These are phyloP conservation scores for Leccinum aurantiacum DNA, from an alignment of 768 basidiomycete genomes.

Conservation along the genomic window DNA sequence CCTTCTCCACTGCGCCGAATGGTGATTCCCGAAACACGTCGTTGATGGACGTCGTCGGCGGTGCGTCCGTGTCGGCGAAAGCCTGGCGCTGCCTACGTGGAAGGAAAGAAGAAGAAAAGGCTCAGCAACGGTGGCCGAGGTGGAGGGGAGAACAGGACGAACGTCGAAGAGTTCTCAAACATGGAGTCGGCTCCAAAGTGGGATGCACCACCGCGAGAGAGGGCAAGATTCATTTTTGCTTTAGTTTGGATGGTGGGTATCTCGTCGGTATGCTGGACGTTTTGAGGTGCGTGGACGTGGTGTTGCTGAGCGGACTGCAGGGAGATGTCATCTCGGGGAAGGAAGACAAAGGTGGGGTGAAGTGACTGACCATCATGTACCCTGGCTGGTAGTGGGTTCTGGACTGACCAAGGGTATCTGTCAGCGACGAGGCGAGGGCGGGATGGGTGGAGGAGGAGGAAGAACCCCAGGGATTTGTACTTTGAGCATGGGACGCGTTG, in stretches of 20 bases:
- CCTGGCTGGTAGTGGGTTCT: conserved; percentile 79
- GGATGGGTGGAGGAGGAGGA: conserved; percentile 41
- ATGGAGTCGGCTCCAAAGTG: conserved; percentile 85
- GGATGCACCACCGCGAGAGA: conserved; percentile 60
- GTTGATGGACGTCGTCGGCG: conserved; percentile 70
- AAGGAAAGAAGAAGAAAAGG: too few species aligned
- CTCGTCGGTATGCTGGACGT: conserved; percentile 67
- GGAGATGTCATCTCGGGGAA: background rate
- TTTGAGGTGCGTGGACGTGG: conserved; percentile 54
- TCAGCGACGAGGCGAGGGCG: conserved; percentile 50
- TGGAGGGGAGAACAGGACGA: conserved; percentile 3
- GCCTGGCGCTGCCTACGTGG: conserved; percentile 54
- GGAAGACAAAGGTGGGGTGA: background rate
- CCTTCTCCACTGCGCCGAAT: conserved; percentile 31
- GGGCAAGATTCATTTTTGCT: conserved; percentile 72
- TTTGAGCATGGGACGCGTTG: conserved; percentile 40
- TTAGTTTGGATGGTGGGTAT: conserved; percentile 76
- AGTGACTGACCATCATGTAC: conserved; percentile 66
- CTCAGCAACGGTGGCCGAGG: too few species aligned
- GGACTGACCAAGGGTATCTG: conserved; percentile 70
- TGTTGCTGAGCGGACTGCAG: conserved; percentile 61
- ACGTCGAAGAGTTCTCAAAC: conserved; percentile 63
- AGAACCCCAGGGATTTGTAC: conserved; percentile 53
- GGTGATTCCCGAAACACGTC: conserved; percentile 64
- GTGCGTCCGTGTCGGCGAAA: conserved; percentile 75